Evolutionary conservation across 805 yeast genomes (phyloP).

Genomic region (Kodamaea fukazawae): DNA sequence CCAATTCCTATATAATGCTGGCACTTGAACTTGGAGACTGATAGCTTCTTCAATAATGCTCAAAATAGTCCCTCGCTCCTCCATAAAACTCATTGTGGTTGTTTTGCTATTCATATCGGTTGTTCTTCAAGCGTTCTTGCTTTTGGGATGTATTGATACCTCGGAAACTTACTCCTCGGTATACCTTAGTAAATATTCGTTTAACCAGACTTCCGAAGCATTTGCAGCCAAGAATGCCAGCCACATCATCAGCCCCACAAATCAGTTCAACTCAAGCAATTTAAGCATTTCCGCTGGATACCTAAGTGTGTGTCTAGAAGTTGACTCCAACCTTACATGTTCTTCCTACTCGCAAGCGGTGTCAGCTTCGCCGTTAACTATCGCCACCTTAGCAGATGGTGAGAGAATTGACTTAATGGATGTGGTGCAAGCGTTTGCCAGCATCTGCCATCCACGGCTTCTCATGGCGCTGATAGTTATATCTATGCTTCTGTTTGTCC

Average conservation of each 20-base stretch:
- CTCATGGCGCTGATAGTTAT: slow-evolving; percentile 49
- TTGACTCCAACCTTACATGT: slow-evolving; percentile 34
- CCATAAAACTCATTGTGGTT: slow-evolving; percentile 39
- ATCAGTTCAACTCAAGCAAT: slow-evolving; percentile 21
- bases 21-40: too few species aligned
- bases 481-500: slow-evolving; percentile 37
- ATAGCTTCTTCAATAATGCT: neutral
- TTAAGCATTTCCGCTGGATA: slow-evolving; percentile 49
- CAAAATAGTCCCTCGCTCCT: neutral
- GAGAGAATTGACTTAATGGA: slow-evolving; percentile 41
- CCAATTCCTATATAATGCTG: too few species aligned
- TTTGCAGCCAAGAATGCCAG: too few species aligned
- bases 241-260: slow-evolving; percentile 25
- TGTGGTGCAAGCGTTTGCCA: slow-evolving; percentile 44
- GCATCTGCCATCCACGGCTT: slow-evolving; percentile 53
- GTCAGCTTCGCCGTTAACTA: neutral
- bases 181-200: slow-evolving; percentile 47
- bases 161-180: slow-evolving; percentile 45
- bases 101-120: slow-evolving; percentile 45
- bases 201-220: slow-evolving; percentile 50
- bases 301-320: slow-evolving; percentile 52
- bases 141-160: slow-evolving; percentile 52
- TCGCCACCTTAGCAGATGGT: neutral
- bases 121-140: slow-evolving; percentile 51
- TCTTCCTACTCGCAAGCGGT: slow-evolving; percentile 20